A percentile compares a stretch with the other conserved stretches of the same genome.
Conservation (phyloP, 2,329 filamentous ascomycete species). For the Trichoderma guizhouense region DNA sequence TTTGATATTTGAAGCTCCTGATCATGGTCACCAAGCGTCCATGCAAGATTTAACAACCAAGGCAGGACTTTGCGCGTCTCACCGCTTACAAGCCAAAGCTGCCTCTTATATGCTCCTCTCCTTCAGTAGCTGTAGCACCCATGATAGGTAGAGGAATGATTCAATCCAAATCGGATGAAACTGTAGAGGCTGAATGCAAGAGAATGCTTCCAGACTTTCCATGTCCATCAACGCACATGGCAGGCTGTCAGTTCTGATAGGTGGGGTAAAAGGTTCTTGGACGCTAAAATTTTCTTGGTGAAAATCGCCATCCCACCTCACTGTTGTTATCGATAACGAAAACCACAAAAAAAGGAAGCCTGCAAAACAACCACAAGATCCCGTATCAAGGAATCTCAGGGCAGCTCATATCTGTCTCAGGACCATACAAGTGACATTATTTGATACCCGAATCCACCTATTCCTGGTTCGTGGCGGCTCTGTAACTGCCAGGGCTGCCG, state of each 20-base stretch:
- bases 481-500: background rate
- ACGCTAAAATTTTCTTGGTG: slow-evolving; percentile 5
- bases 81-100: background rate
- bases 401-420: background rate
- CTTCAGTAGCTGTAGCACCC: background rate
- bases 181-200: background rate
- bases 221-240: background rate
- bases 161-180: background rate
- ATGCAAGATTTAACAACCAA: background rate
- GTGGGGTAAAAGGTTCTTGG: background rate
- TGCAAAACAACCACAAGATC: background rate
- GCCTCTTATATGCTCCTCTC: background rate
- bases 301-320: slow-evolving; percentile 4
- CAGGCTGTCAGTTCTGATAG: background rate
- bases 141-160: background rate
- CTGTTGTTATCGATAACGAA: slow-evolving; percentile 1
- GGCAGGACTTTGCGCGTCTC: background rate
- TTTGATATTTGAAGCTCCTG: background rate
- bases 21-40: background rate
- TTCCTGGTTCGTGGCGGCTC: background rate
- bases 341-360: slow-evolving; percentile 5
- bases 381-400: background rate
- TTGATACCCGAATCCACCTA: background rate
- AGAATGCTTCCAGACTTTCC: background rate
- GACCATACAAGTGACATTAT: background rate